These are phyloP conservation scores for Thermothelomyces thermophilus DNA, from an alignment of 2,329 filamentous ascomycete genomes.

Conservation along the genomic window DNA sequence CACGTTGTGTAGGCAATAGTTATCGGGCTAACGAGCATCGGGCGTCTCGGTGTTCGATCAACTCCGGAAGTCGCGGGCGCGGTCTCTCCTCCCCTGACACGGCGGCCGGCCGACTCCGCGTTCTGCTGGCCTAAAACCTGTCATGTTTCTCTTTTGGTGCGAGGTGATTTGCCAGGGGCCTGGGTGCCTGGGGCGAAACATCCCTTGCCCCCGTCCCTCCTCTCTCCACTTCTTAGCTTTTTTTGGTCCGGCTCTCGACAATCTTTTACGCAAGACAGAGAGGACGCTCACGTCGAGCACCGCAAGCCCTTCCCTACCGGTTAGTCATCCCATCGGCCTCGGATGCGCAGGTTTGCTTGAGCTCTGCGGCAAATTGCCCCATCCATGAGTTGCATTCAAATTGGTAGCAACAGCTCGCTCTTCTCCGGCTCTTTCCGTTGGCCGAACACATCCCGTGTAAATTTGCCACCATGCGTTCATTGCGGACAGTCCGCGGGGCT, in stretches of 20 bases:
- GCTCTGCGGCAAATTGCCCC: neutral
- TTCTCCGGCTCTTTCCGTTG: neutral
- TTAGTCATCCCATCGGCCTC: neutral
- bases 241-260: neutral
- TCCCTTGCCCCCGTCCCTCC: neutral
- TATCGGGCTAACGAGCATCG: no score
- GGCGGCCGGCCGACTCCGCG: no score
- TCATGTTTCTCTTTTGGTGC: conserved; percentile 1
- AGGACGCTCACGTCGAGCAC: no score
- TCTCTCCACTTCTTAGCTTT: neutral
- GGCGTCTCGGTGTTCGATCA: no score
- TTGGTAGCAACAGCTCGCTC: no score
- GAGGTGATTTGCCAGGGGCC: conserved; percentile 1
- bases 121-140: neutral
- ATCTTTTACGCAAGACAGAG: no score
- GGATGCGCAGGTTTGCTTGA: neutral
- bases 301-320: neutral
- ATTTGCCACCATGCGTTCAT: no score
- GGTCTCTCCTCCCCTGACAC: no score
- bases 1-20: no score
- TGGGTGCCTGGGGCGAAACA: neutral
- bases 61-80: no score
- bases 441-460: neutral
- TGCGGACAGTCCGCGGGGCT: no score
- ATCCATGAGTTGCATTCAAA: no score